Conservation (phyloP, 495 filamentous ascomycete genomes). For the Pyronema omphalodes region DNA sequence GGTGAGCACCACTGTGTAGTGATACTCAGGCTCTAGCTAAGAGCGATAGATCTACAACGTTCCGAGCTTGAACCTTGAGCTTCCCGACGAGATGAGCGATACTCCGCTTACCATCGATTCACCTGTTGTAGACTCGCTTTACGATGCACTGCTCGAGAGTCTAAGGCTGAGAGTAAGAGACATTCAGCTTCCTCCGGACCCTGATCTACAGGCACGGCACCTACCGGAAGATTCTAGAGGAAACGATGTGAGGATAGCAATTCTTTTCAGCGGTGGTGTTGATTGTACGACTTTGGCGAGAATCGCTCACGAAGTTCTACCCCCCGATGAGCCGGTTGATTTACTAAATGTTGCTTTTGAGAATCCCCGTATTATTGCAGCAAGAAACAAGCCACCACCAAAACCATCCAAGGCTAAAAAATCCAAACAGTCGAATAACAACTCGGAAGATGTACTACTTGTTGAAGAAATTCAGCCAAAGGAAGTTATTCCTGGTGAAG, state of each 20-base stretch:
- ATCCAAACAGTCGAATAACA: conserved; percentile 10
- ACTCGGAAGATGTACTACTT: background rate
- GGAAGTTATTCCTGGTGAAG: conserved; percentile 9
- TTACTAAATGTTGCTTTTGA: conserved; percentile 94
- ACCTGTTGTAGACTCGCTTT: conserved; percentile 36
- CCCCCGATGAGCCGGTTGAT: conserved; percentile 50
- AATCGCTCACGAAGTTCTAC: conserved; percentile 61
- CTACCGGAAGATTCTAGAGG: background rate
- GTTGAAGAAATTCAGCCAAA: conserved; percentile 1
- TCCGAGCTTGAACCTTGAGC: background rate
- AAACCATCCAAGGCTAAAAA: conserved; percentile 9
- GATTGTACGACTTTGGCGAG: conserved; percentile 83
- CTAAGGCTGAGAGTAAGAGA: conserved; percentile 45
- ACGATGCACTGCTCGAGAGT: conserved; percentile 42
- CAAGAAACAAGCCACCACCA: conserved; percentile 21
- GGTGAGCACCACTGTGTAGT: background rate
- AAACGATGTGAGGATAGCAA: conserved; percentile 35
- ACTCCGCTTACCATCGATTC: conserved; percentile 21
- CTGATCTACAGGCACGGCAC: conserved; percentile 6
- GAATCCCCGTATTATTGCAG: conserved; percentile 56
- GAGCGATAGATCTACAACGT: background rate
- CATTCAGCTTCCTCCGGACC: conserved; percentile 39
- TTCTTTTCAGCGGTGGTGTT: conserved; percentile 86
- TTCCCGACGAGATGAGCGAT: background rate
- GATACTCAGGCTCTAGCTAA: background rate